Conservation (phyloP, 2,329 filamentous ascomycete species). For the Colletotrichum sansevieriae region DNA sequence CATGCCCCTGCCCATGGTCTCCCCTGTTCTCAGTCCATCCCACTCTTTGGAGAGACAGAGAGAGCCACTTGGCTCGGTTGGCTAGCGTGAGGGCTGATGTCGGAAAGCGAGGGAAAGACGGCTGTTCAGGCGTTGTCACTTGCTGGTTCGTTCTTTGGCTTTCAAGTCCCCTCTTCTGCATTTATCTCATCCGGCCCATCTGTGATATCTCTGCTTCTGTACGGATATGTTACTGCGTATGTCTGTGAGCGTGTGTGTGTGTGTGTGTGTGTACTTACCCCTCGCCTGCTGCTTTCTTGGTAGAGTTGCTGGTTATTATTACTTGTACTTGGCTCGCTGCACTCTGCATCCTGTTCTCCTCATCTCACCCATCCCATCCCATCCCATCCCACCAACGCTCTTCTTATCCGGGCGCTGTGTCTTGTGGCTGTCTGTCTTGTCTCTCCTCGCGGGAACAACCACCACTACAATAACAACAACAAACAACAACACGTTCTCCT, state of each 20-base stretch:
- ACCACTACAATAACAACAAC: slow-evolving; percentile 6
- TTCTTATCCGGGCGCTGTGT: not conserved
- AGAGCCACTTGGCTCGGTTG: not conserved
- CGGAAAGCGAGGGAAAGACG: not conserved
- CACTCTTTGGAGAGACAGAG: not conserved
- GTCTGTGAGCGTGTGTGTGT: too few relatives aligned
- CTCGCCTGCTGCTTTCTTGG: too few relatives aligned
- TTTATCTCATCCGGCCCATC: not conserved
- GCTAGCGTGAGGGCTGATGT: too few relatives aligned
- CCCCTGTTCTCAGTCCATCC: not conserved
- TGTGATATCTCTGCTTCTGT: too few relatives aligned
- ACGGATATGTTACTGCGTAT: too few relatives aligned
- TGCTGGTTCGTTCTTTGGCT: slow-evolving; percentile 16
- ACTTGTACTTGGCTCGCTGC: not conserved
- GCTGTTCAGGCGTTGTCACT: slow-evolving; percentile 20
- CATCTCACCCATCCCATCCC: not conserved
- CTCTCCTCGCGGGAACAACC: slow-evolving; percentile 13
- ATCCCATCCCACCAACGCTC: not conserved
- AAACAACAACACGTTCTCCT: not conserved
- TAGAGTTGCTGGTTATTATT: not conserved
- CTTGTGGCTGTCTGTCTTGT: slow-evolving; percentile 2
- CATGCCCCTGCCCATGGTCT: not conserved
- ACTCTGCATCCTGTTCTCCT: not conserved
- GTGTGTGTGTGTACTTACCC: too few relatives aligned
- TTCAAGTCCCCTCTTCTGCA: not conserved